Conservation (phyloP, 2,329 filamentous ascomycete genomes). For the Aspergillus clavatus region DNA sequence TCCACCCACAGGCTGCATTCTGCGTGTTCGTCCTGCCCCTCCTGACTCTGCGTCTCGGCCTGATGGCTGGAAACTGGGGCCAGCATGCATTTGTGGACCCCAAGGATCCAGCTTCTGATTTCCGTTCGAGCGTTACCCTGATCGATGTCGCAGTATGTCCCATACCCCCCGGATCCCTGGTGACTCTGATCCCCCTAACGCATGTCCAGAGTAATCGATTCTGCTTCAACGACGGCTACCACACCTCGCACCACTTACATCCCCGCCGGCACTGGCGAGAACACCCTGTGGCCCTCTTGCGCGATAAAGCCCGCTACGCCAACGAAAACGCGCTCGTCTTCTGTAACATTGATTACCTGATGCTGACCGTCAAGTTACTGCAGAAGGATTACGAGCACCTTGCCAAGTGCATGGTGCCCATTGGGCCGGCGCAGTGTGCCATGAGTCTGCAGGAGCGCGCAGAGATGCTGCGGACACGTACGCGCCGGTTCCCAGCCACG, state of each 20-base stretch:
- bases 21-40: conserved; percentile 66
- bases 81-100: conserved; percentile 78
- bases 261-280: conserved; percentile 68
- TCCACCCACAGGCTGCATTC: conserved; percentile 53
- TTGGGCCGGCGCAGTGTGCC: conserved; percentile 60
- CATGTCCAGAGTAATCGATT: conserved; percentile 66
- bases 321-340: conserved; percentile 68
- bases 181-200: background rate
- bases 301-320: conserved; percentile 63
- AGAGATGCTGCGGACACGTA: conserved; percentile 60
- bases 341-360: conserved; percentile 74
- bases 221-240: conserved; percentile 79
- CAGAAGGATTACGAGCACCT: conserved; percentile 67
- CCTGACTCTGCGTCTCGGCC: conserved; percentile 58
- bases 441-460: conserved; percentile 62
- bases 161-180: background rate
- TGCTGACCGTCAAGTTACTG: conserved; percentile 65
- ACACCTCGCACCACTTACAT: conserved; percentile 53
- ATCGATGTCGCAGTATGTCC: conserved; percentile 68
- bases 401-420: conserved; percentile 66
- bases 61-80: conserved; percentile 83
- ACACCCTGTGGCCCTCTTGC: conserved; percentile 68
- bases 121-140: conserved; percentile 71
- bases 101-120: conserved; percentile 70
- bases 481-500: conserved; percentile 48